These are phyloP conservation scores for Avena insularis DNA, from an alignment of 176 grass and related monocot genomes.

Conservation along the genomic window DNA sequence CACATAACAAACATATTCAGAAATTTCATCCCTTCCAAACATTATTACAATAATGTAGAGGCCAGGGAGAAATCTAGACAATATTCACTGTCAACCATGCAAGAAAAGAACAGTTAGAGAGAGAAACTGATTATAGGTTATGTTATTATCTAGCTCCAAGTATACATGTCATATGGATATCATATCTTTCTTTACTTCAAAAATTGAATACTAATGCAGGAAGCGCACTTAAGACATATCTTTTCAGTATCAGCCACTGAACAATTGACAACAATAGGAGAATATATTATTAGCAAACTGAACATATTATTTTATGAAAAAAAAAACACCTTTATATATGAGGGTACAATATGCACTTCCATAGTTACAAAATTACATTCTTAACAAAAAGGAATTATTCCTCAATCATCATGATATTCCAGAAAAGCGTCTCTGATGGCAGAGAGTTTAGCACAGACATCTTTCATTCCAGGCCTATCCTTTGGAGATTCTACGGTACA, in stretches of 20 bases:
- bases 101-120: neutral
- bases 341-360: neutral
- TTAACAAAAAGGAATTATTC: neutral
- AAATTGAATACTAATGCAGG: neutral
- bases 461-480: conserved; percentile 40
- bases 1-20: neutral
- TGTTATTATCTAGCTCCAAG: neutral
- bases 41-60: neutral
- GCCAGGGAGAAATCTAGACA: neutral
- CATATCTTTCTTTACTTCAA: neutral
- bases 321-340: neutral
- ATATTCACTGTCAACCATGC: neutral
- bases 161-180: neutral
- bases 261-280: neutral
- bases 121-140: too few relatives aligned
- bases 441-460: conserved; percentile 39
- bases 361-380: neutral
- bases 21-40: neutral
- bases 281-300: neutral
- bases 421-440: conserved; percentile 26
- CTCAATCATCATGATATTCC: neutral
- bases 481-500: conserved; percentile 40
- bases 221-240: neutral
- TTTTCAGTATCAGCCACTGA: neutral
- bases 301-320: neutral